Evolutionary conservation across 164 flowering plant species (phyloP).

Genomic region (Liquidambar formosana): DNA sequence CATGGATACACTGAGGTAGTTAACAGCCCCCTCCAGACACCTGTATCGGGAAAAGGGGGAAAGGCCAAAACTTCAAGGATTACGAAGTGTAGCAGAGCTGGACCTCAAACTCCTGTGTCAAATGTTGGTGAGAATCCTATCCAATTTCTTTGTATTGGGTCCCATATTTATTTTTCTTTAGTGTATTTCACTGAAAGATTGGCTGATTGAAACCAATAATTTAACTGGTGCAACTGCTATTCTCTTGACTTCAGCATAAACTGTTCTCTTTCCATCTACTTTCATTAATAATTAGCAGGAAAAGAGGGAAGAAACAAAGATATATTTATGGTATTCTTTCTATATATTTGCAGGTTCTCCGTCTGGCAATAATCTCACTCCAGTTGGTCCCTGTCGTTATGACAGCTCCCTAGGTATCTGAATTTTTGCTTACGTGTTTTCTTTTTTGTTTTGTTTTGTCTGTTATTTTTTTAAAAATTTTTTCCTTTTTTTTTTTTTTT

Average conservation of each 20-base stretch:
- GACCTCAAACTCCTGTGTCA: conserved; percentile 49
- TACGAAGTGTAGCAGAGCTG: conserved; percentile 42
- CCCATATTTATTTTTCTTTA: neutral
- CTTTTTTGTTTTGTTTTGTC: too few species aligned
- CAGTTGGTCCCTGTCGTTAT: conserved; percentile 78
- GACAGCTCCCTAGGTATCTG: conserved; percentile 75
- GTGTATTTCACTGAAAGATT: neutral
- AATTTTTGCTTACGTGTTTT: neutral
- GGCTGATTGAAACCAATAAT: neutral
- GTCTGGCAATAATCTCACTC: conserved; percentile 56
- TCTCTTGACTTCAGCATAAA: neutral
- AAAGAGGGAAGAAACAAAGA: neutral
- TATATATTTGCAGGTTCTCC: conserved; percentile 58
- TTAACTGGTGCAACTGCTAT: neutral
- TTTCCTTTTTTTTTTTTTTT: too few species aligned
- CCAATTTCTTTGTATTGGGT: neutral
- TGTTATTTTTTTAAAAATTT: neutral
- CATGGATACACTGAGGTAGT: conserved; percentile 30
- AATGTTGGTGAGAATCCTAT: conserved; percentile 43
- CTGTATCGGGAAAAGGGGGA: conserved; percentile 48
- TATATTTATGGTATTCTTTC: neutral
- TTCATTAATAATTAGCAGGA: neutral
- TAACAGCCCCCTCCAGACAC: conserved; percentile 46
- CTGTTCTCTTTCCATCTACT: neutral
- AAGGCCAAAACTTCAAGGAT: conserved; percentile 47